Evolutionary conservation across 2,329 filamentous ascomycete genomes (phyloP).

Genomic region (Beauveria scarabaeidicola): DNA sequence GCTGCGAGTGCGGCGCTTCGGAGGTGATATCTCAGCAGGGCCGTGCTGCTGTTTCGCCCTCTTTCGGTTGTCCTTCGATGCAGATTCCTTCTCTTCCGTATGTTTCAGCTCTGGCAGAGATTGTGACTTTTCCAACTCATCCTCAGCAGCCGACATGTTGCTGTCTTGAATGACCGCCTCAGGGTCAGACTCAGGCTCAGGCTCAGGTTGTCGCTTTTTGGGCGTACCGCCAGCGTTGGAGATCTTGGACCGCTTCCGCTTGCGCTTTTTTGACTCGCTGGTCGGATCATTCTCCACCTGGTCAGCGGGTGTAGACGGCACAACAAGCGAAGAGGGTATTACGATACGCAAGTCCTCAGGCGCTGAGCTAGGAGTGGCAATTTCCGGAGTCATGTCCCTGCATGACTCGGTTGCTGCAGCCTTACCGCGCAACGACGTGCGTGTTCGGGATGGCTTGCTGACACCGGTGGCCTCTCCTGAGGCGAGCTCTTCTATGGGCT

Average conservation of each 20-base stretch:
- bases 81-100: not conserved
- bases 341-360: not conserved
- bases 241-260: not conserved
- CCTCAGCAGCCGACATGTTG: not conserved
- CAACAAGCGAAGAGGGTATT: not conserved
- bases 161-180: not conserved
- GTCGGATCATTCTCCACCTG: not conserved
- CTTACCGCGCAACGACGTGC: conserved; percentile 7
- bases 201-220: not conserved
- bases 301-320: not conserved
- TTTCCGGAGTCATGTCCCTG: not conserved
- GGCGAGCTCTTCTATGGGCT: not conserved
- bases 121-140: not conserved
- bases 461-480: not conserved
- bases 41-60: not conserved
- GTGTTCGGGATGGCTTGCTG: not conserved
- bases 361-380: not conserved
- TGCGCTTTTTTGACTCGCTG: conserved; percentile 3
- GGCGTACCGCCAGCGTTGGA: not conserved
- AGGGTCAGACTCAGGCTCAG: not conserved
- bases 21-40: not conserved
- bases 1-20: conserved; percentile 1
- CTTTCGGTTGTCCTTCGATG: not conserved
- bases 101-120: conserved; percentile 5
- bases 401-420: not conserved